A percentile compares a stretch with the other conserved stretches of the same genome.
Conservation (phyloP, 257 asterid genomes). For the Solanum paucissectum region DNA sequence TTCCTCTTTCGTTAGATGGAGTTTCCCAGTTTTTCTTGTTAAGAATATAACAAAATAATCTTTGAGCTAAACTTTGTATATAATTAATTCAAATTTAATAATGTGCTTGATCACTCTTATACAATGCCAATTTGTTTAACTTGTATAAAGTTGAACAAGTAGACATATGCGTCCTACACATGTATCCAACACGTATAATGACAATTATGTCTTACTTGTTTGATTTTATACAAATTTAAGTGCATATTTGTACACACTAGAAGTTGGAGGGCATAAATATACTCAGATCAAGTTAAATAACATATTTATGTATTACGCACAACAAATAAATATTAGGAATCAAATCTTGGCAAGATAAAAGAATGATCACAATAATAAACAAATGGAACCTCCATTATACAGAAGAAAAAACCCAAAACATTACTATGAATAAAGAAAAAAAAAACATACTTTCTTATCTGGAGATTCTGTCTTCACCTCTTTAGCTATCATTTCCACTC, state of each 20-base stretch:
- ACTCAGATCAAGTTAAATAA: rapidly evolving
- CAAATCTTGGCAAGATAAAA: not conserved
- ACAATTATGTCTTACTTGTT: too few species aligned
- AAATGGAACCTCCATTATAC: not conserved
- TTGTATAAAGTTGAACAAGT: too few species aligned
- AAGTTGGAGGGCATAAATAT: not conserved
- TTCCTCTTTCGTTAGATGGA: not conserved
- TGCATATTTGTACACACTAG: not conserved
- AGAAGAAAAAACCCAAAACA: not conserved
- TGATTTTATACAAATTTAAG: too few species aligned
- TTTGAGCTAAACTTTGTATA: not conserved
- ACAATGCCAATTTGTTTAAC: too few species aligned
- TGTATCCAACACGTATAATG: not conserved
- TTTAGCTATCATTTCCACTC: not conserved
- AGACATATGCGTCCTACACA: rapidly evolving
- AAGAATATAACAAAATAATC: not conserved
- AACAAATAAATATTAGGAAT: not conserved
- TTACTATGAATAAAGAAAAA: too few species aligned
- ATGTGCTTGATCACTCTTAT: not conserved
- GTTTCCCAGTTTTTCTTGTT: not conserved
- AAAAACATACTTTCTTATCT: not conserved
- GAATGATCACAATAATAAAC: not conserved
- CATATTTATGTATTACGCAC: not conserved
- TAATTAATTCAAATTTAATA: not conserved
- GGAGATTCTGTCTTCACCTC: not conserved